Percentiles rank a stretch among this genome's conserved stretches.
Evolutionary conservation across 306 rosid genomes (phyloP).

Genomic region (Sindora glabra): DNA sequence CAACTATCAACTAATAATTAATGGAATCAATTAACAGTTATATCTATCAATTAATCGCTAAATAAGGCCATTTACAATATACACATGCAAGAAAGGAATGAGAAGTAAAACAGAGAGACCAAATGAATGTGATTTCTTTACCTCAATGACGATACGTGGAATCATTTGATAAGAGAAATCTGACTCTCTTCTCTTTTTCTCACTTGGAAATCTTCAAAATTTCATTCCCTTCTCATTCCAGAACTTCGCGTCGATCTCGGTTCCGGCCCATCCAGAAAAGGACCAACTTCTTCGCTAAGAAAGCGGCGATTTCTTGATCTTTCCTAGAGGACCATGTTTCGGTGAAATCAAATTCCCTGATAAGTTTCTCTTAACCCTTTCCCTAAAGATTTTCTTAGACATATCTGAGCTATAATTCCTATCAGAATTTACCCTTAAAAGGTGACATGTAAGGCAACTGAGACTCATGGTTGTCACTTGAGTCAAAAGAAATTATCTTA

Average conservation of each 20-base stretch:
- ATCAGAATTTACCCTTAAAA: slow-evolving; percentile 44
- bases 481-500: slow-evolving; percentile 11
- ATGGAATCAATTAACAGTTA: too few species aligned
- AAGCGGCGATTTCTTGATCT: slow-evolving; percentile 14
- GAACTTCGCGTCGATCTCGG: slow-evolving; percentile 58
- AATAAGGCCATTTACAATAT: background rate
- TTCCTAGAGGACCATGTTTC: background rate
- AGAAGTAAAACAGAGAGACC: background rate
- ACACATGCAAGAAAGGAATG: background rate
- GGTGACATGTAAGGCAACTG: slow-evolving; percentile 51
- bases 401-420: slow-evolving; percentile 9
- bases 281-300: slow-evolving; percentile 11
- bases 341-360: slow-evolving; percentile 38
- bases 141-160: background rate
- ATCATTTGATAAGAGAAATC: slow-evolving; percentile 9
- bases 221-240: slow-evolving; percentile 95
- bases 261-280: slow-evolving; percentile 14
- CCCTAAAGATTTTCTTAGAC: background rate
- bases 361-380: slow-evolving; percentile 41
- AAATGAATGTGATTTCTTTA: background rate
- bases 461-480: slow-evolving; percentile 47
- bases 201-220: slow-evolving; percentile 49
- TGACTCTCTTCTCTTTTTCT: slow-evolving; percentile 14
- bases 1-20: too few species aligned
- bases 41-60: too few species aligned